phyloP scores from a whole-genome alignment of 108 stramenopile genomes.

The Skeletonema potamos region DNA sequence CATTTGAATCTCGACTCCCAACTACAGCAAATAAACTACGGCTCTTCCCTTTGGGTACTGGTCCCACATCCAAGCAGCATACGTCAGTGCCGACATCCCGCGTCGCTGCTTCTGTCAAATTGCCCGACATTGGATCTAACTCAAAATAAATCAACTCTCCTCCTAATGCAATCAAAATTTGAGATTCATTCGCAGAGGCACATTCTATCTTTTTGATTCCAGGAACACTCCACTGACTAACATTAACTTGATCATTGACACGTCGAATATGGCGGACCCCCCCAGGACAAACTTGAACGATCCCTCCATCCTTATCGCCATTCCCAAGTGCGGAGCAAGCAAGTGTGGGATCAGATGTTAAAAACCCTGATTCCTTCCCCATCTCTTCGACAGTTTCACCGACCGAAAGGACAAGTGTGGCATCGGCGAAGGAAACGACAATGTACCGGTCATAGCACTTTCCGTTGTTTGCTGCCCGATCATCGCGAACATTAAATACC shows the following conservation, averaged over 20 bases:
- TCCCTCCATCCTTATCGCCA: constrained; percentile 54
- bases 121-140: constrained; percentile 83
- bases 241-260: constrained; percentile 43
- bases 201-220: constrained; percentile 90
- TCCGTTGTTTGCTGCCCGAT: constrained; percentile 36
- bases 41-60: constrained; percentile 73
- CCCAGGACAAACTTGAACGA: constrained; percentile 90
- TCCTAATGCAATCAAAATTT: constrained; percentile 91
- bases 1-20: constrained; percentile 89
- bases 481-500: constrained; percentile 90
- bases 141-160: constrained; percentile 97
- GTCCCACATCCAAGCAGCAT: constrained; percentile 90
- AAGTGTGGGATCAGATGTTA: constrained; percentile 86
- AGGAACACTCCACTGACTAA: constrained; percentile 91
- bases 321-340: constrained; percentile 86
- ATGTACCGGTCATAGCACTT: constrained; percentile 78
- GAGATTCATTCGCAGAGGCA: constrained; percentile 89
- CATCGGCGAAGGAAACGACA: constrained; percentile 96
- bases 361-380: constrained; percentile 87
- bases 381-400: constrained; percentile 98
- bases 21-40: constrained; percentile 88
- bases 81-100: constrained; percentile 91
- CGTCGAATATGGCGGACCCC: constrained; percentile 90
- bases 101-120: constrained; percentile 76
- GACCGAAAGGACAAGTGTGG: constrained; percentile 93